Evolutionary conservation across 768 basidiomycete species (phyloP), one percentile per base, ranked within the genome.

Genomic region (Tricholoma flavovirens): DNA sequence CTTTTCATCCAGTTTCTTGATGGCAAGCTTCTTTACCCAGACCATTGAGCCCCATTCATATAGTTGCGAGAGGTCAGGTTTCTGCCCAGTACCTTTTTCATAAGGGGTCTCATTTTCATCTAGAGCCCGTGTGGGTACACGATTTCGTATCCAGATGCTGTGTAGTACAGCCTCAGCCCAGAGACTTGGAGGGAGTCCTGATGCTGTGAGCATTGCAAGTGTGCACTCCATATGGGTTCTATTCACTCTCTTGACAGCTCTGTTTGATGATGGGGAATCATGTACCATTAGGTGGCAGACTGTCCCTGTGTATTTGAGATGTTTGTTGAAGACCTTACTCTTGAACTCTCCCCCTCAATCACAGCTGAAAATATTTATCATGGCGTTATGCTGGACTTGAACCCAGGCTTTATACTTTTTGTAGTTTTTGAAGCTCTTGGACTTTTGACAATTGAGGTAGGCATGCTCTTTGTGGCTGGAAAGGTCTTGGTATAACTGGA

Each of bases 31-130:
- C 11, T 40, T 17, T 51, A 51, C 49, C 32, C 49, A 51, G 12
- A 42, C 29, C 7, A 33, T 38, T 6, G 24, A 10, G 4, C 59
- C 59, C 49, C n/a, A n/a, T n/a, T n/a, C n/a, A n/a, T n/a, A n/a
- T n/a, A n/a, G n/a, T n/a, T n/a, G n/a, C n/a, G n/a, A 54, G 14
- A 54, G 26, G 17, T 60, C 17, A 29, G 53, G 59, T 26, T 57
- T 56, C 17, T 21, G 49, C 5, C 50, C 49, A 5, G 56, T 57
- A 2, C 51, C 55, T 10, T 21, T 51, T 38, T 60, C 19, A 11
- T 36, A 24, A 14, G 59, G 55, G 6, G 59, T 54, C 32, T 36
- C 14, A 36, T 56, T 56, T 14, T 49, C n/a, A n/a, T n/a, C n/a
- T n/a, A n/a, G n/a, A n/a, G n/a, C n/a, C n/a, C n/a, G n/a, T n/a